Conservation (phyloP, 2,329 filamentous ascomycete genomes). For the Cyphellophora attinorum region DNA sequence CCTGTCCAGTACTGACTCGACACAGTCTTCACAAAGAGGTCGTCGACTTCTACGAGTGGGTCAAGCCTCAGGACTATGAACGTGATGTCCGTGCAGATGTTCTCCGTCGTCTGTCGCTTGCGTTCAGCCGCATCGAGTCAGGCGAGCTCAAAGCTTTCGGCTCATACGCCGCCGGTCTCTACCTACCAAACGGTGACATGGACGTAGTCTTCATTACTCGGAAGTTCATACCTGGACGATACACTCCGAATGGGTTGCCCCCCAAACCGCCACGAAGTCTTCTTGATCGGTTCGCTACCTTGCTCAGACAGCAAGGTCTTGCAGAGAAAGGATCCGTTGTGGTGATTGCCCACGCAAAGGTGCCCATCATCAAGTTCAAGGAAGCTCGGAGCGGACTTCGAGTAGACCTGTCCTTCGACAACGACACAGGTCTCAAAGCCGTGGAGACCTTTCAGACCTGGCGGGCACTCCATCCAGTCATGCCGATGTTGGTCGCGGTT, state of each 20-base stretch:
- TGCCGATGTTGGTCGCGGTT: conserved; percentile 76
- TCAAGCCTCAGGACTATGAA: conserved; percentile 69
- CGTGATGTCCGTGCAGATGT: conserved; percentile 63
- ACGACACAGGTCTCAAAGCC: conserved; percentile 68
- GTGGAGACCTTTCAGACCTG: conserved; percentile 72
- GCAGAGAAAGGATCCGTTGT: conserved; percentile 51
- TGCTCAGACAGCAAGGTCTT: conserved; percentile 49
- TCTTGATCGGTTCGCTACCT: conserved; percentile 53
- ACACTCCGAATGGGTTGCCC: conserved; percentile 1
- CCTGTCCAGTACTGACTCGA: conserved; percentile 13
- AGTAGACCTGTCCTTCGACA: conserved; percentile 93
- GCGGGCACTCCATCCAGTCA: conserved; percentile 69
- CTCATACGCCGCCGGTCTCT: conserved; percentile 82
- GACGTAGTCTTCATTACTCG: conserved; percentile 72
- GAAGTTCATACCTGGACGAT: conserved; percentile 46
- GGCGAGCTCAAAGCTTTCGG: conserved; percentile 68
- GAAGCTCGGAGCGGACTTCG: conserved; percentile 69
- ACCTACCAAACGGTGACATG: conserved; percentile 78
- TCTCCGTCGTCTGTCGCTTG: conserved; percentile 55
- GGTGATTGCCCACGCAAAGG: conserved; percentile 65
- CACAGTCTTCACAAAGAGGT: conserved; percentile 82
- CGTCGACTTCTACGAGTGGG: conserved; percentile 76
- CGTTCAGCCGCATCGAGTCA: conserved; percentile 48
- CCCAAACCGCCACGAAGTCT: conserved; percentile 34
- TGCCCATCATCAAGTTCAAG: conserved; percentile 86